A percentile compares a stretch with the other conserved stretches of the same genome.
These are phyloP conservation scores for Phytophthora cryptogea DNA, from an alignment of 352 stramenopile species.

Conservation along the genomic window DNA sequence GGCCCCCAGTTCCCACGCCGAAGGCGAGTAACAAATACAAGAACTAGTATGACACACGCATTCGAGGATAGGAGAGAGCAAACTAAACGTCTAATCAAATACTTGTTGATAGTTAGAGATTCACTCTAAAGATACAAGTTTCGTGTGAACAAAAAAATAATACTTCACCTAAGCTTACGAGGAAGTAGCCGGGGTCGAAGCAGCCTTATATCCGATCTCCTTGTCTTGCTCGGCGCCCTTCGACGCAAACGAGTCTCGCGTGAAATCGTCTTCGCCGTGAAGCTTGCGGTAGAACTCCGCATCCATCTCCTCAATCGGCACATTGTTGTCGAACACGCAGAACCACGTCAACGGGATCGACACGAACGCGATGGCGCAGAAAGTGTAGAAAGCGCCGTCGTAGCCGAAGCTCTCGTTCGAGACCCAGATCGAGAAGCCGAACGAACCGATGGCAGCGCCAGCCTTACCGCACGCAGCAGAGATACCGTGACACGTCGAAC, in stretches of 20 bases:
- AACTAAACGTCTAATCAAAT: too few relatives aligned
- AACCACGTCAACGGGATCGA: constrained; percentile 56
- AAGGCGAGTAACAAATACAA: too few relatives aligned
- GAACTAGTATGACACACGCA: too few relatives aligned
- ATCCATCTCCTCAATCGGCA: constrained; percentile 47
- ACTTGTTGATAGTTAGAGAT: too few relatives aligned
- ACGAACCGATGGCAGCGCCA: constrained; percentile 66
- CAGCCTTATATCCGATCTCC: constrained; percentile 8
- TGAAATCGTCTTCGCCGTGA: constrained; percentile 21
- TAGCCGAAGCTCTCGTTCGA: constrained; percentile 51
- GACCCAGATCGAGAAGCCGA: constrained; percentile 56
- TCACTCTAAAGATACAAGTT: too few relatives aligned
- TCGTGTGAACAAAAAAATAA: too few relatives aligned
- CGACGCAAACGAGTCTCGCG: constrained; percentile 18
- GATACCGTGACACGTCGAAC: constrained; percentile 84
- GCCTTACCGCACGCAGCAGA: constrained; percentile 83
- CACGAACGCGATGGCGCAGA: constrained; percentile 39
- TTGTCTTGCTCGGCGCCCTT: constrained; percentile 20
- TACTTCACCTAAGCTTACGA: too few relatives aligned
- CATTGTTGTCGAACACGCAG: constrained; percentile 55
- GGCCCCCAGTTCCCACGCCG: too few relatives aligned
- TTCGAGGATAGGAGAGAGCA: too few relatives aligned
- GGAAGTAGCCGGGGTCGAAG: too few relatives aligned
- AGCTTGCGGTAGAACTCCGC: constrained; percentile 17
- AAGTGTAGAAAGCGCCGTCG: constrained; percentile 50